These are phyloP conservation scores for Physcomitrium patens DNA, from an alignment of 225 moss, liverwort and hornwort genomes.

Conservation along the genomic window DNA sequence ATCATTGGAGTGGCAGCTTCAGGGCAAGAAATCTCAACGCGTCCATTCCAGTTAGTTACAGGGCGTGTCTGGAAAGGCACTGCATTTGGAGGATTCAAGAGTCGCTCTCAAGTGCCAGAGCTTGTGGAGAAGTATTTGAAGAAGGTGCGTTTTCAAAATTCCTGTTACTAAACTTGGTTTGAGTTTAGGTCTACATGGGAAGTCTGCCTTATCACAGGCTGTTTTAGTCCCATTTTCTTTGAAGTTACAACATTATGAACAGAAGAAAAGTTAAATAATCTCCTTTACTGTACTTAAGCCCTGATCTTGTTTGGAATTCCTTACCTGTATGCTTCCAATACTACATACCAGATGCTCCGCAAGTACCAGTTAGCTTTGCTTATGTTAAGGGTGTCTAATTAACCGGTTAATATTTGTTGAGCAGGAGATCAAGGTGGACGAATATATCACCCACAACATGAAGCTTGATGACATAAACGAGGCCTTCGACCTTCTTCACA, in stretches of 20 bases:
- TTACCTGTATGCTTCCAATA: no score
- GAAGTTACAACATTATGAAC: neutral
- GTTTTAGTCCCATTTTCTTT: constrained; percentile 8
- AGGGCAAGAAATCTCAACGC: constrained; percentile 90
- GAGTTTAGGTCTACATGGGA: neutral
- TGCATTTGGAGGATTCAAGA: constrained; percentile 98
- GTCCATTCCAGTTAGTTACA: constrained; percentile 95
- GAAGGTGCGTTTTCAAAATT: constrained; percentile 49
- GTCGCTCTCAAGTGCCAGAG: constrained; percentile 89
- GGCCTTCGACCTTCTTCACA: constrained; percentile 70
- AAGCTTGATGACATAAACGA: constrained; percentile 67
- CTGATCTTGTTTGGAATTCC: no score
- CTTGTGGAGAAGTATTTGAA: constrained; percentile 91
- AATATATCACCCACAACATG: constrained; percentile 70
- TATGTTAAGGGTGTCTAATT: neutral
- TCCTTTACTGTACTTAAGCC: no score
- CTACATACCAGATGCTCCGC: neutral
- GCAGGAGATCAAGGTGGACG: constrained; percentile 84
- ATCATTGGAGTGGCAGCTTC: constrained; percentile 91
- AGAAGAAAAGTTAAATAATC: neutral
- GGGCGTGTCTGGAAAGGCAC: constrained; percentile 97
- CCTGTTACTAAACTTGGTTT: neutral
- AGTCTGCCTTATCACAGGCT: neutral
- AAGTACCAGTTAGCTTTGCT: neutral
- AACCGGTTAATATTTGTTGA: neutral